These are phyloP conservation scores for Thecamonas trahens DNA, from an alignment of 78 protist genomes.

Conservation along the genomic window DNA sequence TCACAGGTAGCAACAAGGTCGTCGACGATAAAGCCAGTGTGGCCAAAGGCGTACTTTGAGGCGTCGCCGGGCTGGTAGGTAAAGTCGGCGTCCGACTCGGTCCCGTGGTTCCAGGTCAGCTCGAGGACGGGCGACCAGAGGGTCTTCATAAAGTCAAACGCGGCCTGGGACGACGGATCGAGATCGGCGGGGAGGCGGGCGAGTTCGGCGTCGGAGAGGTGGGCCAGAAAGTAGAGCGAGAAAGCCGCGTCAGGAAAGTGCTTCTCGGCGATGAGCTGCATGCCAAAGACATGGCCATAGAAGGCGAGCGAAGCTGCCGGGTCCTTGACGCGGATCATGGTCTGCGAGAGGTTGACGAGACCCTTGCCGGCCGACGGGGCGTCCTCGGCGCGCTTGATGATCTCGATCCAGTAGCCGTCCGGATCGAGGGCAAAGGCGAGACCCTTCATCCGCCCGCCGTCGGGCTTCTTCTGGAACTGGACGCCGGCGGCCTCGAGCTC, in stretches of 20 bases:
- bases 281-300: conserved; percentile 22
- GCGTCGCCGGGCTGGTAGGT: conserved; percentile 28
- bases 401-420: conserved; percentile 52
- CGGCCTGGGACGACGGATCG: background rate
- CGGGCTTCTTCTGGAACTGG: conserved; percentile 30
- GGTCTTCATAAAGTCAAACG: background rate
- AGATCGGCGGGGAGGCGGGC: background rate
- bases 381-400: conserved; percentile 29
- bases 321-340: conserved; percentile 47
- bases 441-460: conserved; percentile 58
- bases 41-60: conserved; percentile 44
- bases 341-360: too few species aligned
- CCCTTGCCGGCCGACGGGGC: too few species aligned
- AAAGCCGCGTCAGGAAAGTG: conserved; percentile 26
- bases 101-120: conserved; percentile 54
- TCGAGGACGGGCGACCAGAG: conserved; percentile 11
- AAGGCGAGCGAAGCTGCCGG: conserved; percentile 19
- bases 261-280: conserved; percentile 14
- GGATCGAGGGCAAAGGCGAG: conserved; percentile 44
- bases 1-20: conserved; percentile 38
- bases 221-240: conserved; percentile 23
- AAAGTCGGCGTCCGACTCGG: conserved; percentile 32
- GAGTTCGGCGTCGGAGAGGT: conserved; percentile 1
- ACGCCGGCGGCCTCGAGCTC: conserved; percentile 15
- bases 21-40: conserved; percentile 40